Base-by-base conservation (phyloP, 768 basidiomycete genomes). In the Pisolithus marmoratus region DNA sequence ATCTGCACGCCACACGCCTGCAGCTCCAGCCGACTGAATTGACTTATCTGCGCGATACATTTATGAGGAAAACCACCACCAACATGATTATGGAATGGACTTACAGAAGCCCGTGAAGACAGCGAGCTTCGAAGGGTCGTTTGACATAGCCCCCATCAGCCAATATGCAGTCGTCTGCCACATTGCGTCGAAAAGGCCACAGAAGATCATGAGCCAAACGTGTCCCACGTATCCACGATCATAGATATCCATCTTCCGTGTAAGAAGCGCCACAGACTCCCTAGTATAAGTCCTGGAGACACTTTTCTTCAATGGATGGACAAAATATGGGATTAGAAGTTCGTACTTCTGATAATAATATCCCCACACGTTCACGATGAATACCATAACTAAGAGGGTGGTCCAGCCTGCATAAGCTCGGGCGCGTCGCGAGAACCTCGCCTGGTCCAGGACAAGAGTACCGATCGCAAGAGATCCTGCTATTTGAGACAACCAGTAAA, bases 161-260 rank as follows among this genome's bases (percentile, higher is more conserved):
- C 87, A 89, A 64, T 90, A 89, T 5, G 83, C 81, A 0, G 82
- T 81, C 1, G 86, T 90, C 64, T 92, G 90, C 87, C 89, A 92
- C 80, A 88, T 84, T 2, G 89, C 75, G 56, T 92, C 90, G 53
- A 90, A 74, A 11, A 91, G 61, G 24, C 88, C 86, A 55, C 81
- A 87, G 67, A 83, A 79, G 56, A 87, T 79, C 67, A 83, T 90
- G 5, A 91, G 67, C 68, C 76, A 76, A 6, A 83, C 70, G 47
- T 75, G 75, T 41, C 73, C 78, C 9, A 75, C 66, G 61, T 87
- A 92, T 1, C 67, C 68, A 2, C 66, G 55, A 57, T 84, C 80
- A 49, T 63, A 68, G 46, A 87, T 79, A 63, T 89, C 86, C 59
- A 88, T 79, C 58, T 79, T 78, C 22, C 60, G 50, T 1, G 70